These are phyloP conservation scores for Rhododendron simsii DNA, from an alignment of 148 eudicot genomes.

Conservation along the genomic window DNA sequence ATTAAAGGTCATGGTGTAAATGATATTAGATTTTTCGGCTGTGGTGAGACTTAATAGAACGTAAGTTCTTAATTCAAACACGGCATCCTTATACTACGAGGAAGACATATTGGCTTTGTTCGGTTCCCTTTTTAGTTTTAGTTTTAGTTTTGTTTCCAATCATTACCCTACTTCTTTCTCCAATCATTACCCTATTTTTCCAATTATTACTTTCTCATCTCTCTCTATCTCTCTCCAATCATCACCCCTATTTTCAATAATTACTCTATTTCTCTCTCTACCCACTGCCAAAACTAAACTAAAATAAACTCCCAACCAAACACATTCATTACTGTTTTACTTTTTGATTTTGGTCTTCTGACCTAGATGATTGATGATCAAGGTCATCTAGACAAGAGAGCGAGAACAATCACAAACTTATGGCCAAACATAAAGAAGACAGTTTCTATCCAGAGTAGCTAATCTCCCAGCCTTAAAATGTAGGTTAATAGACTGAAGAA, in stretches of 20 bases:
- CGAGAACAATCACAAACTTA: not conserved
- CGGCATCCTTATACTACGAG: not conserved
- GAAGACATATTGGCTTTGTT: no score
- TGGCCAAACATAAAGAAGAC: not conserved
- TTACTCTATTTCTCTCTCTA: no score
- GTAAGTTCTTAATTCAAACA: not conserved
- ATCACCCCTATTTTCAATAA: no score
- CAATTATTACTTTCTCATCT: no score
- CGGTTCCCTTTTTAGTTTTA: no score
- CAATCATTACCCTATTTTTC: no score
- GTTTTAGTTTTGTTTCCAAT: no score
- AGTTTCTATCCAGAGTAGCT: not conserved
- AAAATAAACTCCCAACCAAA: no score
- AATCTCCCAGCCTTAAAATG: not conserved
- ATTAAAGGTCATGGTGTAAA: not conserved
- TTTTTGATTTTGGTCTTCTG: not conserved
- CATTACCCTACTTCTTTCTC: no score
- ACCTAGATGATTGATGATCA: not conserved
- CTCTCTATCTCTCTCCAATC: no score
- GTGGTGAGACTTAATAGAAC: not conserved
- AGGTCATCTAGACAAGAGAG: not conserved
- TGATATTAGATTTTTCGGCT: not conserved
- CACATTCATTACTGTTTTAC: not conserved
- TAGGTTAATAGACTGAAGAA: not conserved
- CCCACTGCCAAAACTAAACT: no score